Conservation (phyloP, 208 protist species). For the Crithidia brevicula region DNA sequence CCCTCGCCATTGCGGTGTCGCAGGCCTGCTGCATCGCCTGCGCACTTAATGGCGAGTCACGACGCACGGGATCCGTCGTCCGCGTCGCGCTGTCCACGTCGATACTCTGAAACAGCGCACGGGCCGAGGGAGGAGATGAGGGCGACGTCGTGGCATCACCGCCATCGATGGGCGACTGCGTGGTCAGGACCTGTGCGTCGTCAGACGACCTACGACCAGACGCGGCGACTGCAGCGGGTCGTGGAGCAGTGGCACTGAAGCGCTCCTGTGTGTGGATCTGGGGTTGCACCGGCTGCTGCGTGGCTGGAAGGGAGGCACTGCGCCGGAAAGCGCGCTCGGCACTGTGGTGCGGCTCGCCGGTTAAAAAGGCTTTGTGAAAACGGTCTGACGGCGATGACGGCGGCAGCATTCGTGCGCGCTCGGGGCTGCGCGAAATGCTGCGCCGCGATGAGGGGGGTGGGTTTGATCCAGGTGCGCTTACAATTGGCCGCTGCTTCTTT, state of each 20-base stretch:
- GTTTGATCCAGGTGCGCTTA: conserved; percentile 45
- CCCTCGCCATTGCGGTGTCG: conserved; percentile 25
- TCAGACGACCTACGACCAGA: not conserved
- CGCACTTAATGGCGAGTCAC: not conserved
- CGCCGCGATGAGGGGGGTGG: conserved; percentile 20
- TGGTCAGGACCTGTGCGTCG: not conserved
- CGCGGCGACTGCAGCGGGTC: not conserved
- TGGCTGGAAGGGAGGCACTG: conserved; percentile 7
- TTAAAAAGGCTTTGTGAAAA: not conserved
- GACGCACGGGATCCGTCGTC: not conserved
- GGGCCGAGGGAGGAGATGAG: conserved; percentile 28
- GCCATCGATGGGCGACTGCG: conserved; percentile 5
- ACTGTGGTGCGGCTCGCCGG: not conserved
- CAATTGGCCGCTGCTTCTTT: conserved; percentile 47
- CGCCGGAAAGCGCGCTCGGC: conserved; percentile 18
- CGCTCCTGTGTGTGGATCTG: not conserved
- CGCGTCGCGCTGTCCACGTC: conserved; percentile 16
- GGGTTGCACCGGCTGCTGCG: not conserved
- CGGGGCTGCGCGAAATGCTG: conserved; percentile 21
- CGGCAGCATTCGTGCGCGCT: conserved; percentile 4
- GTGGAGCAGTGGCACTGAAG: conserved; percentile 7
- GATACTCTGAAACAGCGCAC: conserved; percentile 27
- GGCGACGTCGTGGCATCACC: conserved; percentile 12
- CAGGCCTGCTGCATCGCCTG: conserved; percentile 17
- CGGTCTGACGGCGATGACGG: not conserved